Evolutionary conservation across 1,139 yeast genomes (phyloP).

Genomic region (Debaryomyces robertsiae): DNA sequence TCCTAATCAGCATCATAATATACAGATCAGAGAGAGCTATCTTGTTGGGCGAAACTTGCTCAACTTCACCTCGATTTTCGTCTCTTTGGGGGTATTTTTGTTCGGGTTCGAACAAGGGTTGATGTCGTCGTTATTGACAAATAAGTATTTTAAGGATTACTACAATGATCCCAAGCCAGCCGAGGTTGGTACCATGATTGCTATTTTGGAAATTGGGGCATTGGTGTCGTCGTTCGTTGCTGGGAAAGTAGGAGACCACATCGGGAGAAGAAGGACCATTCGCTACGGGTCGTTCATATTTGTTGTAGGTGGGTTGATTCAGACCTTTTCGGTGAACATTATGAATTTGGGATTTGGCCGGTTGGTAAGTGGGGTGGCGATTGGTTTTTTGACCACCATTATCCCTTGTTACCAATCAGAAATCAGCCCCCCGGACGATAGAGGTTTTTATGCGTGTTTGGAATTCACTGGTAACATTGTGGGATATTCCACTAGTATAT

Average conservation of each 20-base stretch:
- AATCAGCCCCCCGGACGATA: constrained; percentile 83
- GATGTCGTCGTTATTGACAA: constrained; percentile 64
- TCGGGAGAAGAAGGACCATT: constrained; percentile 82
- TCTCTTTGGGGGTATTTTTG: constrained; percentile 58
- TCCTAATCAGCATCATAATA: constrained; percentile 26
- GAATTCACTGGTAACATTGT: constrained; percentile 91
- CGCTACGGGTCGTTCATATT: constrained; percentile 80
- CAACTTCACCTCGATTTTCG: constrained; percentile 60
- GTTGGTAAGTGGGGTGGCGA: constrained; percentile 81
- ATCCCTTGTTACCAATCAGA: constrained; percentile 96
- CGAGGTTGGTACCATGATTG: constrained; percentile 54
- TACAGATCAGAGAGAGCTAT: constrained; percentile 42
- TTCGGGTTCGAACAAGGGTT: constrained; percentile 68
- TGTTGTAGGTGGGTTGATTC: constrained; percentile 78
- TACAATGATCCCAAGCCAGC: constrained; percentile 65
- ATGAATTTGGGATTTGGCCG: constrained; percentile 67
- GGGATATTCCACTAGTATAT: constrained; percentile 84
- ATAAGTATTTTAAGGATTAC: constrained; percentile 70
- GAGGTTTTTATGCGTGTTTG: constrained; percentile 88
- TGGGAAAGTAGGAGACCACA: constrained; percentile 75
- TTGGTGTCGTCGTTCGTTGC: constrained; percentile 73
- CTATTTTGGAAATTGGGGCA: constrained; percentile 72
- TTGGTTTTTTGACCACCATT: constrained; percentile 87
- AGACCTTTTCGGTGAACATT: constrained; percentile 53
- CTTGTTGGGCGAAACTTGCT: constrained; percentile 57